Base-by-base conservation (phyloP, 2,329 filamentous ascomycete genomes). In the Aspergillus jensenii region DNA sequence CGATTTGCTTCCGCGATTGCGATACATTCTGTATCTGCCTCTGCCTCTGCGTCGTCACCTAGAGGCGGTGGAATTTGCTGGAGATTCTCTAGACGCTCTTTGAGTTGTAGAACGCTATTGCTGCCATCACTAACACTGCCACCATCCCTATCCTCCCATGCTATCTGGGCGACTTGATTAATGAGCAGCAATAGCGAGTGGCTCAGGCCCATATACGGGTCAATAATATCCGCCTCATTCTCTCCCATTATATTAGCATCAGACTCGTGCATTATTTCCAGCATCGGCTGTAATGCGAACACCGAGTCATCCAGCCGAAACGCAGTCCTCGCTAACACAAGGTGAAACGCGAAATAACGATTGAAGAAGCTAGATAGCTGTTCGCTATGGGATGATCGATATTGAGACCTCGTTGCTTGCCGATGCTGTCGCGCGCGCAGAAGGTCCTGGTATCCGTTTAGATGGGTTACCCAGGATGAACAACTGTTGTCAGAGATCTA, bases 401-500 rank as follows among this genome's bases (percentile, higher is more conserved):
- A 11, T 11, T 31, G 27, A 11, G 27, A 31, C 4, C 9, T 4
- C 3, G 3, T 11, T 31, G 9, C 27, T 11, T 4, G 15, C 9
- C 31, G 15, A 14, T 27, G 8, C 33, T 48, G 44, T 40, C 52
- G 43, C 15, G 52, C 35, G 4, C 31, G 46, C 15, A 48, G 65
- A 1, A 69, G 47, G 27, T 61, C 54, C 40, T 65, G 65, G 33
- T 69, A 67, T 1, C 68, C 68, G 15, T 62, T 64, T 6, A 69
- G 56, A 51, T 70, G 67, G 5, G 63, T 65, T 2, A 70, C 65
- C 67, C 65, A 70, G 8, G 67, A 67, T 4, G 68, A 58, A 35
- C 65, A 60, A 49, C 68, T 67, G n/a, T 59, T 58, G 50, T 70
- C 66, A 7, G 67, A 68, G n/a, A 70, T 68, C 63, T 54, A 33